Conservation (phyloP, 1,284 basidiomycete species). For the Inonotus hispidus region DNA sequence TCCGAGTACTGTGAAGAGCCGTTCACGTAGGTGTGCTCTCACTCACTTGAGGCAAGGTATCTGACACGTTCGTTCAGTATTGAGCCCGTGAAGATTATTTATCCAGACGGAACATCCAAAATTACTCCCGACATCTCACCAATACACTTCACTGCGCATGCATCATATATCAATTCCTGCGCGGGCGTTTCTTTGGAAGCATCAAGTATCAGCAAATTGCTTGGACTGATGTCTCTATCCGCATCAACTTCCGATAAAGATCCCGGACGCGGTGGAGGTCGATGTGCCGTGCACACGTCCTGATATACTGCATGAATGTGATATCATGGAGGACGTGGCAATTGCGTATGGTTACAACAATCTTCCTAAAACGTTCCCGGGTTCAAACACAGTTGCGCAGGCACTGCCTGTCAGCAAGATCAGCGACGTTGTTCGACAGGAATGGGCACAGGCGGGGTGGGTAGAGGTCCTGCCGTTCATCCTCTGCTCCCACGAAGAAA, state of each 20-base stretch:
- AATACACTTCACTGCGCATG: conserved; percentile 68
- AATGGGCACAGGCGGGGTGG: conserved; percentile 96
- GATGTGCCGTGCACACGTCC: conserved; percentile 88
- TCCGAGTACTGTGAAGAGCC: conserved; percentile 92
- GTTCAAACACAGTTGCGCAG: conserved; percentile 94
- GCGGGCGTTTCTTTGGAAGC: conserved; percentile 76
- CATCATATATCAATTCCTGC: conserved; percentile 93
- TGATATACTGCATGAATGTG: conserved; percentile 97
- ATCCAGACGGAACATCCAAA: conserved; percentile 69
- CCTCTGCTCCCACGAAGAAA: conserved; percentile 98
- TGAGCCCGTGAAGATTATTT: conserved; percentile 82
- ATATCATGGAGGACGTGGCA: conserved; percentile 97
- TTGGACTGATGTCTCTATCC: conserved; percentile 72
- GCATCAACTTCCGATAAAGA: conserved; percentile 45
- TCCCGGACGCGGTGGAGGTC: conserved; percentile 66
- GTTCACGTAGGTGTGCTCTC: conserved; percentile 63
- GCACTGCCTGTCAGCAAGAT: conserved; percentile 89
- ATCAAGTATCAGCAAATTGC: conserved; percentile 55
- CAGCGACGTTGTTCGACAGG: conserved; percentile 81
- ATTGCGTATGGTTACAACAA: conserved; percentile 99
- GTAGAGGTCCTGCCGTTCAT: conserved; percentile 93
- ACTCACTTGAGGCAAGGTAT: not conserved
- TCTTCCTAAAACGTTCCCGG: conserved; percentile 85
- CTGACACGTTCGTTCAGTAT: conserved; percentile 45
- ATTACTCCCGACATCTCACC: conserved; percentile 82